These are phyloP conservation scores for Phoma sp. DNA, from an alignment of 2,329 filamentous ascomycete genomes.

Conservation along the genomic window DNA sequence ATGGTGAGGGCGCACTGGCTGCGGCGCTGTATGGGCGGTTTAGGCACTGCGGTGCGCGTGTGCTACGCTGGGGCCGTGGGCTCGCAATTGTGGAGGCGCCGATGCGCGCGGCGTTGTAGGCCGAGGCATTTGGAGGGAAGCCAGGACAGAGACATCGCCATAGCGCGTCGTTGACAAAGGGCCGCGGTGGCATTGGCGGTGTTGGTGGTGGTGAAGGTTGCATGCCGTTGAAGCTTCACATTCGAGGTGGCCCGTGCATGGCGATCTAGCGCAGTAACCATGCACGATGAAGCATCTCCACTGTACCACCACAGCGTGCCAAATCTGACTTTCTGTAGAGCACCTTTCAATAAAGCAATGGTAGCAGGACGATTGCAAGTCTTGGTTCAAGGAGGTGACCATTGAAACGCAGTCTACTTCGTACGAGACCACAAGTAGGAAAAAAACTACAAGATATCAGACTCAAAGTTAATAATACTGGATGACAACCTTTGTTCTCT, in stretches of 20 bases:
- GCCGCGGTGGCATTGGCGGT: slow-evolving; percentile 38
- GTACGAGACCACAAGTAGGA: too few species aligned
- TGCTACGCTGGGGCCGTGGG: not conserved
- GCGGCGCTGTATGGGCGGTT: slow-evolving; percentile 25
- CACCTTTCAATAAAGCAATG: too few species aligned
- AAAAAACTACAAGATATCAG: too few species aligned
- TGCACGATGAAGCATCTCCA: too few species aligned
- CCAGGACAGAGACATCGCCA: slow-evolving; percentile 46
- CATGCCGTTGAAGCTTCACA: not conserved
- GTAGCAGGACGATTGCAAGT: too few species aligned
- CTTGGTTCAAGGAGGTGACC: too few species aligned
- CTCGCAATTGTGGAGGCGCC: slow-evolving; percentile 1
- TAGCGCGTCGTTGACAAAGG: slow-evolving; percentile 43
- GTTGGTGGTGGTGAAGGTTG: not conserved
- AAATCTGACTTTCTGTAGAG: too few species aligned
- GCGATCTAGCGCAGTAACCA: too few species aligned
- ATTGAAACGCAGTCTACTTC: too few species aligned
- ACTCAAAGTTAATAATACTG: too few species aligned
- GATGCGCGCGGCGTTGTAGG: not conserved
- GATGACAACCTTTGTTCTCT: too few species aligned
- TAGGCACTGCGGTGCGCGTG: not conserved
- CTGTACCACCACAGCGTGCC: too few species aligned
- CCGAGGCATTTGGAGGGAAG: slow-evolving; percentile 20
- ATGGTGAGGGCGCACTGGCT: slow-evolving; percentile 11
- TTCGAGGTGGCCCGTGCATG: slow-evolving; percentile 1